A percentile compares a stretch with the other conserved stretches of the same genome.
These are phyloP conservation scores for Kwoniella newhampshirensis DNA, from an alignment of 768 basidiomycete species.

Conservation along the genomic window DNA sequence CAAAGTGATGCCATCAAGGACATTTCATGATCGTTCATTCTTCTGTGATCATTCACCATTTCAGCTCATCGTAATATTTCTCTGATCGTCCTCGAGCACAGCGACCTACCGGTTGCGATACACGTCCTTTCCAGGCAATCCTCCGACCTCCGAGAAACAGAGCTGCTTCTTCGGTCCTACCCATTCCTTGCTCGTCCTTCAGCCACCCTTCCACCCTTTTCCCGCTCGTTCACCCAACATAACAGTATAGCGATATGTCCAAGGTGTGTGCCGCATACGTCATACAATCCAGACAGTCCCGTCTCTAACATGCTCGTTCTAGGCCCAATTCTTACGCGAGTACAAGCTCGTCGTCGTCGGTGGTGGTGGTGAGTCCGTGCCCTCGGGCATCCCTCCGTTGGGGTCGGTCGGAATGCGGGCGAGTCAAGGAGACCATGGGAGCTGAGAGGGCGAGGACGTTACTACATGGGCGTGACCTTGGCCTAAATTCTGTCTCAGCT, in stretches of 20 bases:
- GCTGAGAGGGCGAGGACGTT: neutral
- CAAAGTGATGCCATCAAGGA: too few relatives aligned
- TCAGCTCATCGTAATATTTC: neutral
- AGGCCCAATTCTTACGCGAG: constrained; percentile 69
- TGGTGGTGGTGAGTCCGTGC: constrained; percentile 72
- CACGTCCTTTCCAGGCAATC: too few relatives aligned
- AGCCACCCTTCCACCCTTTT: neutral
- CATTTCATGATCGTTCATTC: neutral
- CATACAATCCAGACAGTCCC: too few relatives aligned
- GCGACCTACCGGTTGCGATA: too few relatives aligned
- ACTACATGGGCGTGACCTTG: neutral
- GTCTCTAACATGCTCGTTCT: too few relatives aligned
- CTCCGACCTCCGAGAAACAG: too few relatives aligned
- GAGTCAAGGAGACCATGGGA: constrained; percentile 7
- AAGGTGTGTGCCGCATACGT: constrained; percentile 17
- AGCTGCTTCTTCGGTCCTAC: too few relatives aligned
- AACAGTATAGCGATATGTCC: constrained; percentile 5
- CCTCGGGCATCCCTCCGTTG: neutral
- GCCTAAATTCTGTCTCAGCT: too few relatives aligned
- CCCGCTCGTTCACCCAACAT: neutral
- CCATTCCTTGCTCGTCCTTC: neutral
- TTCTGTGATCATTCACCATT: too few relatives aligned
- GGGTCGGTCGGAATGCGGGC: neutral
- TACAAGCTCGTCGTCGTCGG: constrained; percentile 99
- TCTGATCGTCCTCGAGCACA: too few relatives aligned